phyloP scores from a whole-genome alignment of 371 early-diverging fungal species.

The Mucor circinelloides region DNA sequence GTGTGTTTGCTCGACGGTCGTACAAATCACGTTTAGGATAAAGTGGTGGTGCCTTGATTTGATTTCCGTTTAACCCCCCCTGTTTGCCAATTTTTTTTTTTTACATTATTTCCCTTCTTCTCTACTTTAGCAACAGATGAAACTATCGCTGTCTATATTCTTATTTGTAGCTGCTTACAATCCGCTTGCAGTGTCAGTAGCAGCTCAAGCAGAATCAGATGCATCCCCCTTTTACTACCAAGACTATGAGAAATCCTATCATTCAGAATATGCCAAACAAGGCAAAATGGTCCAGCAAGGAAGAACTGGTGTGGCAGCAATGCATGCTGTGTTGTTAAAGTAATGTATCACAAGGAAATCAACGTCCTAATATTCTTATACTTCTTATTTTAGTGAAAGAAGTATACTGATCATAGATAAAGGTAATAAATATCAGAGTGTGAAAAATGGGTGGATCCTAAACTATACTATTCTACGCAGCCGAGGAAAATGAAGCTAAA shows the following conservation, averaged over 20 bases:
- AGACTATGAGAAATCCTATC: constrained; percentile 6
- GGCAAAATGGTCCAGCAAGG: constrained; percentile 52
- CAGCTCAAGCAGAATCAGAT: background rate
- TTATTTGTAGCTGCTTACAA: background rate
- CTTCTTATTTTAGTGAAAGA: constrained; percentile 31
- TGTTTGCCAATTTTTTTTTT: background rate
- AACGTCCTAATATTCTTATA: background rate
- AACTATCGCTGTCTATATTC: background rate
- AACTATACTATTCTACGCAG: constrained; percentile 10
- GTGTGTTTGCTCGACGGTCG: background rate
- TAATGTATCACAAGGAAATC: constrained; percentile 13
- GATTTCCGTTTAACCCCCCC: constrained; percentile 12
- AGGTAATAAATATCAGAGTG: constrained; percentile 23
- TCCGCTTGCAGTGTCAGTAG: background rate
- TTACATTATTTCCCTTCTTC: background rate
- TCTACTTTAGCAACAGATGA: background rate
- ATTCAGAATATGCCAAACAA: constrained; percentile 28
- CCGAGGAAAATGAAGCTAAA: constrained; percentile 52
- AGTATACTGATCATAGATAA: constrained; percentile 50
- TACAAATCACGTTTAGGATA: constrained; percentile 16
- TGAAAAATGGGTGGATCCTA: background rate
- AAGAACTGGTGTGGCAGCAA: constrained; percentile 48
- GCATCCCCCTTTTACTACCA: constrained; percentile 30
- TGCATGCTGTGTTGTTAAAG: constrained; percentile 52
- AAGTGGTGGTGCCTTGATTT: constrained; percentile 8